Evolutionary conservation across 148 eudicot genomes (phyloP), one percentile per base, ranked within the genome.

Genomic region (Amaranthus palmeri): DNA sequence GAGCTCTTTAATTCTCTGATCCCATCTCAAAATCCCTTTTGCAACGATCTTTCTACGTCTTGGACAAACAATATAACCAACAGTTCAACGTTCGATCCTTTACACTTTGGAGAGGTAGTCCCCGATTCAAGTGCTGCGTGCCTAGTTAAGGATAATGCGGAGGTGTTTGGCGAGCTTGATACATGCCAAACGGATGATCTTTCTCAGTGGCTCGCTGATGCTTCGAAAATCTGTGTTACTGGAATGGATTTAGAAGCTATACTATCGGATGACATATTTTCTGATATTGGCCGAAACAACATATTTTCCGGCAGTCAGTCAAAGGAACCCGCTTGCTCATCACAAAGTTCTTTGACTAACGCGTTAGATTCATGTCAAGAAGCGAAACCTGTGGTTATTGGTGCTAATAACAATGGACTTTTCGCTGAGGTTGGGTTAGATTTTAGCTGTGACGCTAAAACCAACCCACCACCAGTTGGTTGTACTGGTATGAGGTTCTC

Each of bases 341-440:
- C 81, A 36, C 88, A 80, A 74, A 83, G 84, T 76, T 78, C 81
- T 50, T 49, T 84, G 58, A 76, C 83, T 42, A 76, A 78, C 66
- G 43, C 77, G 25, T 78, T 77, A 25, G 44, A 63, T 58, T 76
- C 77, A 45, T 56, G 73, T 40, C 67, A 41, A 25, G 69, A 77
- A 67, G 77, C 41, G 51, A 76, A 79, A 40, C 54, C 36, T 54
- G 67, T 75, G 6, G 74, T 47, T 41, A 44, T 63, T 5, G 55
- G 57, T 49, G 63, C 47, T 17, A 25, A 72, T 12, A 77, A 68
- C 18, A 72, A 72, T 73, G 77, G 67, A 36, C 41, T 78, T 43
- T 73, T 75, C 51, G 72, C 65, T 51, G 67, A 71, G 65, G 68
- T 76, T 42, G 84, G 81, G 63, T 51, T 65, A 63, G 76, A 78